Evolutionary conservation across 164 flowering plant genomes (phyloP).

Genomic region (Annona squamosa): DNA sequence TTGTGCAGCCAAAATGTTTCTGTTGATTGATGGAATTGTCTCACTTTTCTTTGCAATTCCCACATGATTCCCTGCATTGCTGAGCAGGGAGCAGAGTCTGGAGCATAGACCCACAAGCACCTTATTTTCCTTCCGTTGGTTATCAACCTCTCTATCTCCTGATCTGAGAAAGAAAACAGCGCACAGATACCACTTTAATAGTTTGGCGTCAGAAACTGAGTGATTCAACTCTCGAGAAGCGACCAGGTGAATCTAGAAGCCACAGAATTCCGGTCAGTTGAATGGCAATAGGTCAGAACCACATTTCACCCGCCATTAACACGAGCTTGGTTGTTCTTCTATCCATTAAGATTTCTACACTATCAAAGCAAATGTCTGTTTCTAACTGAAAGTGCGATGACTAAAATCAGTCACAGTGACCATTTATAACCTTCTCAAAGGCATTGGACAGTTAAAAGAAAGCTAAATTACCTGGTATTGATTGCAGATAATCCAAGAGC

Average conservation of each 20-base stretch:
- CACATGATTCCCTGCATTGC: slow-evolving; percentile 74
- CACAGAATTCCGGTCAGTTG: not conserved
- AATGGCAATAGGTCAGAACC: not conserved
- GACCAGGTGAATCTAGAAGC: not conserved
- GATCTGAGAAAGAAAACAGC: slow-evolving; percentile 36
- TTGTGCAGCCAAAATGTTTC: slow-evolving; percentile 98
- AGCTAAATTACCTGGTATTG: slow-evolving; percentile 61
- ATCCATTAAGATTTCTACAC: not conserved
- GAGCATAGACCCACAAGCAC: slow-evolving; percentile 75
- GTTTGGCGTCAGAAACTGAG: not conserved
- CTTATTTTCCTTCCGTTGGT: slow-evolving; percentile 59
- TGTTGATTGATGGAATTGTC: slow-evolving; percentile 77
- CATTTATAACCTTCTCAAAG: not conserved
- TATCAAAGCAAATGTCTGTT: not conserved
- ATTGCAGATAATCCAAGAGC: slow-evolving; percentile 70
- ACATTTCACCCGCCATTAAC: not conserved
- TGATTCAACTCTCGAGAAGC: not conserved
- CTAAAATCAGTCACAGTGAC: not conserved
- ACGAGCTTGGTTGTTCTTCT: not conserved
- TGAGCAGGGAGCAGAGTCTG: slow-evolving; percentile 65
- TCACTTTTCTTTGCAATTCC: slow-evolving; percentile 90
- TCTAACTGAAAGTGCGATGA: not conserved
- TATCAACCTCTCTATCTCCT: slow-evolving; percentile 59
- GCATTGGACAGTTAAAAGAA: not conserved
- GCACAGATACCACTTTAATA: not conserved